phyloP scores from a whole-genome alignment of 768 basidiomycete genomes.

The Collybiopsis confluens region DNA sequence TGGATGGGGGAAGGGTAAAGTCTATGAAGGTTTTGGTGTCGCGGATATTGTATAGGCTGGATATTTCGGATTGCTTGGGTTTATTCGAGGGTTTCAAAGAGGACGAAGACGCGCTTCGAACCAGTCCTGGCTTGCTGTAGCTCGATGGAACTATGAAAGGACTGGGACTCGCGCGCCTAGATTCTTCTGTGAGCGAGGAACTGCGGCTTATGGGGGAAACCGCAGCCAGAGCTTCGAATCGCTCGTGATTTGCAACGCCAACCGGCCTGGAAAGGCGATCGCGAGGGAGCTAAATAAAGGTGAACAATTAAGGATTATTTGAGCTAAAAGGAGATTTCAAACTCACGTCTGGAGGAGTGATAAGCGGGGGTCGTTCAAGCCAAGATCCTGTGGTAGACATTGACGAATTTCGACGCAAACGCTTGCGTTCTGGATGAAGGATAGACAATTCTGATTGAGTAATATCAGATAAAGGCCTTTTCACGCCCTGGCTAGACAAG shows the following conservation, averaged over 20 bases:
- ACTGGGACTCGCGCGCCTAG: conserved; percentile 2
- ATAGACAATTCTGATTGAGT: not conserved
- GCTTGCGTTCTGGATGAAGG: not conserved
- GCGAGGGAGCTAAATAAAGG: not conserved
- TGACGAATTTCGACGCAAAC: not conserved
- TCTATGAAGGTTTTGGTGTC: conserved; percentile 30
- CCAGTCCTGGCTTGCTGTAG: conserved; percentile 16
- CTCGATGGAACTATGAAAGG: conserved; percentile 4
- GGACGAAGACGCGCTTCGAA: conserved; percentile 28
- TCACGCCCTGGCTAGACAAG: not conserved
- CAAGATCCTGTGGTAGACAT: not conserved
- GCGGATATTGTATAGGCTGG: conserved; percentile 29
- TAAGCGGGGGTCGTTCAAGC: not conserved
- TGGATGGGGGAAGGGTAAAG: conserved; percentile 22
- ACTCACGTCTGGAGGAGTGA: conserved; percentile 2
- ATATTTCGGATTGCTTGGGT: conserved; percentile 29
- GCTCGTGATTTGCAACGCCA: not conserved
- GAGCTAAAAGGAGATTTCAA: too few species aligned
- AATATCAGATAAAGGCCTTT: not conserved
- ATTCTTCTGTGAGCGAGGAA: conserved; percentile 1
- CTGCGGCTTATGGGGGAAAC: not conserved
- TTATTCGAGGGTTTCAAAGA: conserved; percentile 20
- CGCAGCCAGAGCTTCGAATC: conserved; percentile 1
- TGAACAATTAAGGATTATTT: too few species aligned
- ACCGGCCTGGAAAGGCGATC: not conserved